Evolutionary conservation across 164 flowering plant genomes (phyloP).

Genomic region (Aristolochia contorta): DNA sequence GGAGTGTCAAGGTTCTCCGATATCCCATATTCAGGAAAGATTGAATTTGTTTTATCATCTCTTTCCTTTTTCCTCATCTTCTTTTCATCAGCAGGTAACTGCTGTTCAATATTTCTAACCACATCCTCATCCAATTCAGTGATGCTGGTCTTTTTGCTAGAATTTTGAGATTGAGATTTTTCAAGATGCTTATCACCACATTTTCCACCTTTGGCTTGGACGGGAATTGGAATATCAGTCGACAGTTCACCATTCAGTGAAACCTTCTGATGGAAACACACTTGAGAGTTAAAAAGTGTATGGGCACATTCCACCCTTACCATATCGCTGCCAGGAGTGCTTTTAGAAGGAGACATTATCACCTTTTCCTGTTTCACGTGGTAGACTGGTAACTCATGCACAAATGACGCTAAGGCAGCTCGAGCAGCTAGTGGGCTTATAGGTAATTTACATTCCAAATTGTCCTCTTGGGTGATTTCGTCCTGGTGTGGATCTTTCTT

Average conservation of each 20-base stretch:
- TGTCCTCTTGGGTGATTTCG: conserved; percentile 11
- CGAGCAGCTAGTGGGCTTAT: conserved; percentile 45
- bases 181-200: neutral
- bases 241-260: conserved; percentile 3
- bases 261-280: conserved; percentile 5
- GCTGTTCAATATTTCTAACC: conserved; percentile 7
- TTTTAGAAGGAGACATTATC: conserved; percentile 1
- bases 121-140: conserved; percentile 1
- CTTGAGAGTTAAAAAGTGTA: conserved; percentile 7
- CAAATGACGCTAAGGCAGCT: conserved; percentile 37
- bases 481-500: conserved; percentile 5
- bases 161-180: neutral
- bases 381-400: conserved; percentile 15
- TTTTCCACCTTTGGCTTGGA: neutral
- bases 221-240: conserved; percentile 3
- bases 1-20: neutral
- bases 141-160: conserved; percentile 7
- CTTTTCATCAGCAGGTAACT: neutral
- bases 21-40: conserved; percentile 6
- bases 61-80: conserved; percentile 2
- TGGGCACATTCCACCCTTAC: conserved; percentile 4
- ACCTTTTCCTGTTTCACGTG: conserved; percentile 10
- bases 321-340: conserved; percentile 3
- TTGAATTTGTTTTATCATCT: conserved; percentile 9
- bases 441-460: conserved; percentile 12